Percentiles rank a stretch among this genome's conserved stretches.
phyloP scores from a whole-genome alignment of 345 rosid genomes.

The Rhodamnia argentea region DNA sequence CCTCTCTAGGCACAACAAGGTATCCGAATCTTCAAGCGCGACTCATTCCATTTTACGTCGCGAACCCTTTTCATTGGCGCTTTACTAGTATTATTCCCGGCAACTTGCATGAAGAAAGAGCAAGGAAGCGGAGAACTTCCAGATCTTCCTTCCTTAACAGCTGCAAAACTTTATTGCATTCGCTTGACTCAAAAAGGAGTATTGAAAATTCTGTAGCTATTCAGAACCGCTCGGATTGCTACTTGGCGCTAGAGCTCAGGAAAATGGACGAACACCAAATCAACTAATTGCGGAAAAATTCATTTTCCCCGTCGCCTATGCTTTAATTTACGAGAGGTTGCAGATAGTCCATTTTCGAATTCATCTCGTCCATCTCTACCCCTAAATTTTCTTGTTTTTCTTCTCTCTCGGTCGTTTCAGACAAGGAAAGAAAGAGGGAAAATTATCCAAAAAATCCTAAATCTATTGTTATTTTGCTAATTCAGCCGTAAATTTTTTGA shows the following conservation, averaged over 20 bases:
- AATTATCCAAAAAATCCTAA: too few relatives aligned
- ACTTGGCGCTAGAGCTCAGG: background rate
- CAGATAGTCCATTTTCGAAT: background rate
- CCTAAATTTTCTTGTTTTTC: too few relatives aligned
- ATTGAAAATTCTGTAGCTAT: background rate
- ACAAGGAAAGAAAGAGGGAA: too few relatives aligned
- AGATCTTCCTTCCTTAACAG: background rate
- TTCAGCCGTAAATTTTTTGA: too few relatives aligned
- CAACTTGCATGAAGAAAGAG: background rate
- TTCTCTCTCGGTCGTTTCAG: too few relatives aligned
- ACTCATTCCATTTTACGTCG: background rate
- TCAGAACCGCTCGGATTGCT: background rate
- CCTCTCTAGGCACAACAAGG: background rate
- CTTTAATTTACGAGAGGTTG: background rate
- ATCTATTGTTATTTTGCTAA: too few relatives aligned
- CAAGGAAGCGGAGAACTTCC: background rate
- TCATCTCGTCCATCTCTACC: background rate
- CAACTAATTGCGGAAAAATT: background rate
- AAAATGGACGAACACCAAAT: background rate
- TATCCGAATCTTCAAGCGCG: fast-evolving
- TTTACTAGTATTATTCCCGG: background rate
- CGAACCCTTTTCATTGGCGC: background rate
- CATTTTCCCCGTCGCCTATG: background rate
- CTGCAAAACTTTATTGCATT: background rate
- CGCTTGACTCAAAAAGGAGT: background rate